Percentiles rank a stretch among this genome's conserved stretches.
Conservation (phyloP, 495 filamentous ascomycete genomes). For the Neurospora discreta region DNA sequence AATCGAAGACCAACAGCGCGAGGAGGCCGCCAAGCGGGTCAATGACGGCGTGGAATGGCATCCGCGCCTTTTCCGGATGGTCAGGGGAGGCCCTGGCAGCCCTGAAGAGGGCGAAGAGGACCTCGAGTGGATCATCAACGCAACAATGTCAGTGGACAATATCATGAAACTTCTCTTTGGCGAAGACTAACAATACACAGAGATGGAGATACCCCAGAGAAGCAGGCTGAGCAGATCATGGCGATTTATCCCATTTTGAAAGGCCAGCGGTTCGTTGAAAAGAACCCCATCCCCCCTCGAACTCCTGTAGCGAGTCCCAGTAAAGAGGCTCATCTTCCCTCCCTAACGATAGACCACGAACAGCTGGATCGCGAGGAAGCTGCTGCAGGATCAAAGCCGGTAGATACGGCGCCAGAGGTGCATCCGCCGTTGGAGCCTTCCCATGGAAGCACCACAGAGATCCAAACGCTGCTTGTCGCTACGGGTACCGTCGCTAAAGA, state of each 20-base stretch:
- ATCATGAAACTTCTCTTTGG: not conserved
- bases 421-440: slow-evolving; percentile 12
- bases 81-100: slow-evolving; percentile 61
- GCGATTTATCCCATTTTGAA: slow-evolving; percentile 75
- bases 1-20: slow-evolving; percentile 84
- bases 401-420: not conserved
- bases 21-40: slow-evolving; percentile 71
- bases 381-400: not conserved
- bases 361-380: not conserved
- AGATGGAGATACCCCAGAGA: slow-evolving; percentile 57
- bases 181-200: slow-evolving; percentile 19
- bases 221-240: slow-evolving; percentile 74
- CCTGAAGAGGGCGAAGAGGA: slow-evolving; percentile 73
- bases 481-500: slow-evolving; percentile 26
- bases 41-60: slow-evolving; percentile 84
- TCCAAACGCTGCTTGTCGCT: slow-evolving; percentile 27
- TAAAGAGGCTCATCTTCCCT: slow-evolving; percentile 16
- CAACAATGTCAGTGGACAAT: slow-evolving; percentile 56
- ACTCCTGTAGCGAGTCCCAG: slow-evolving; percentile 7
- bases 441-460: slow-evolving; percentile 24
- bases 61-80: slow-evolving; percentile 68
- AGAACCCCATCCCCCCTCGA: slow-evolving; percentile 29
- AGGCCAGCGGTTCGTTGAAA: slow-evolving; percentile 46
- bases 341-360: not conserved
- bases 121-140: slow-evolving; percentile 91